Evolutionary conservation across 1,284 basidiomycete genomes (phyloP), one percentile per base, ranked within the genome.

Genomic region (Sutorius eximius): DNA sequence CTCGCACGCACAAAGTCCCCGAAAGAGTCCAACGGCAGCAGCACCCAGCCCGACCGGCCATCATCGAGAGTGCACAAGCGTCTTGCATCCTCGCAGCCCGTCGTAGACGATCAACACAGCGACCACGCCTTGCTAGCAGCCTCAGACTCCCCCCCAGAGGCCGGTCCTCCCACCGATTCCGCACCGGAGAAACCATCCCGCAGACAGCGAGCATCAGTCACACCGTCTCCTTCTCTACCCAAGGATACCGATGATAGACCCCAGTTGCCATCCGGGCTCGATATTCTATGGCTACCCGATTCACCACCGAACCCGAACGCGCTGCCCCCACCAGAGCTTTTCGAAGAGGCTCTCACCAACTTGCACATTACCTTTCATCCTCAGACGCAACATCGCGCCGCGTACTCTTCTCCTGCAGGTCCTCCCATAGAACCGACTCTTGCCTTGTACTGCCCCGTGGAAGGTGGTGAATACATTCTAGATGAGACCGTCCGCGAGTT

Each of bases 371-470:
- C 86, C 3, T 73, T 92, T 36, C 89, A 91, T 70, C 89, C 90
- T 3, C 85, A 89, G 68, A 87, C 85, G 5, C 90, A 92, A 64
- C 83, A 89, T 60, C 78, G 82, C 32, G 84, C 88, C n/a, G 76
- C 82, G 0, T 87, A 85, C 67, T 59, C 80, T 20, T 73, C 82
- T 7, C 67, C 75, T 7, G 66, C 77, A 7, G 80, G 80, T 15
- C 74, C 81, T 44, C 77, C 80, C 0, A 64, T 81, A 32, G 91
- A 93, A 66, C 89, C 91, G 2, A 90, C 87, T 0, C 72, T 95
- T 32, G 89, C 85, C 0, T 72, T 95, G 6, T 92, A 91, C 65
- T 91, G 87, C 60, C 93, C 92, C 3, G 87, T 95, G 53, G 92
- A 94, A 73, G 92, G 87, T n/a, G 86, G 85, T 2, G 83, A 87